phyloP scores from a whole-genome alignment of 2,329 filamentous ascomycete species.

The Epichloe amarillans region DNA sequence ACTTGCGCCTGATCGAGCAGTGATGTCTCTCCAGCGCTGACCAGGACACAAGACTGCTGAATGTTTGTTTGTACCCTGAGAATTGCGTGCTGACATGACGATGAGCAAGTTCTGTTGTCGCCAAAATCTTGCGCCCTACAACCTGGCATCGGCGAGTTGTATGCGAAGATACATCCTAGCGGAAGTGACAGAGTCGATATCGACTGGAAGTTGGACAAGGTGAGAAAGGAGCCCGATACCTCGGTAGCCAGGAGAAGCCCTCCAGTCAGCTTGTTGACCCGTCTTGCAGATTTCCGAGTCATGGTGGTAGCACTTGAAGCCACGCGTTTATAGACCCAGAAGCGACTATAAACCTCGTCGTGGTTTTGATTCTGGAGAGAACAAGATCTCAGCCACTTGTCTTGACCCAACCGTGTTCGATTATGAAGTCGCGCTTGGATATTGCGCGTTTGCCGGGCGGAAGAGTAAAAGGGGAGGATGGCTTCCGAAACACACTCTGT shows the following conservation, averaged over 20 bases:
- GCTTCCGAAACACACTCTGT: neutral
- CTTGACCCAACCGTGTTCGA: neutral
- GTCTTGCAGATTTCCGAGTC: neutral
- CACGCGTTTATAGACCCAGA: neutral
- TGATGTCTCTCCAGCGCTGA: slow-evolving; percentile 15
- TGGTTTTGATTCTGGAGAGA: neutral
- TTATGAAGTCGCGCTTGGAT: neutral
- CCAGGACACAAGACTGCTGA: slow-evolving; percentile 14
- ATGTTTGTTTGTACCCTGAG: slow-evolving; percentile 16
- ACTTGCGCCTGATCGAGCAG: slow-evolving; percentile 23
- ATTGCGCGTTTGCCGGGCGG: neutral
- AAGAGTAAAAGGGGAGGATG: neutral
- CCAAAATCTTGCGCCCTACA: slow-evolving; percentile 25
- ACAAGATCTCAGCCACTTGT: neutral
- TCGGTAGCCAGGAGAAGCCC: slow-evolving; percentile 12
- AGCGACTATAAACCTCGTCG: neutral
- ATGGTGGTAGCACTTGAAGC: neutral
- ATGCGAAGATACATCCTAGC: slow-evolving; percentile 26
- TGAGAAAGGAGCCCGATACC: slow-evolving; percentile 14
- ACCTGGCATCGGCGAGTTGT: slow-evolving; percentile 26
- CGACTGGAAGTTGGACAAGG: slow-evolving; percentile 27
- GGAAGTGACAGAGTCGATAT: slow-evolving; percentile 24
- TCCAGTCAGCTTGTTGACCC: slow-evolving; percentile 6
- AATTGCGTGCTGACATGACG: slow-evolving; percentile 20
- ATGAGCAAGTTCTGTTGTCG: slow-evolving; percentile 23